These are phyloP conservation scores for Lactifluus rugatus DNA, from an alignment of 768 basidiomycete genomes.

Conservation along the genomic window DNA sequence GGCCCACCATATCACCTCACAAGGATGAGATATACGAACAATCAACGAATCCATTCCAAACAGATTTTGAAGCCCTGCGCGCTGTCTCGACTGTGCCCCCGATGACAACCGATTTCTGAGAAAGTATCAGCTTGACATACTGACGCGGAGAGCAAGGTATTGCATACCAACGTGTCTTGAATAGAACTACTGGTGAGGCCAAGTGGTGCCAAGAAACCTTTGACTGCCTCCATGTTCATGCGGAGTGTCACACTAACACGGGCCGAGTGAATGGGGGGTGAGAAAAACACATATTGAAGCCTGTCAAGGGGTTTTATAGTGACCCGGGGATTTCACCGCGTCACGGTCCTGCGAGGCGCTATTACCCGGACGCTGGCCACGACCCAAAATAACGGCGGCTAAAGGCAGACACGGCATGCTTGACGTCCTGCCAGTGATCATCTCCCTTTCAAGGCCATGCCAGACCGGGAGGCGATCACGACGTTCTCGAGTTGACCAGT, in stretches of 20 bases:
- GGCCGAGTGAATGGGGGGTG: too few species aligned
- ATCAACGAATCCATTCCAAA: slow-evolving; percentile 85
- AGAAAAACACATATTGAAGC: background rate
- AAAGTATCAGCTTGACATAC: slow-evolving; percentile 1
- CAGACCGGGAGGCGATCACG: slow-evolving; percentile 1
- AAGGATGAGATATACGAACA: slow-evolving; percentile 41
- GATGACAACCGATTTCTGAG: slow-evolving; percentile 83
- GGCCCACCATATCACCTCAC: background rate
- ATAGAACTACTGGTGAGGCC: slow-evolving; percentile 58
- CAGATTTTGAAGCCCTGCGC: slow-evolving; percentile 67
- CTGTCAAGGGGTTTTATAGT: slow-evolving; percentile 13
- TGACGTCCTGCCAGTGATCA: too few species aligned
- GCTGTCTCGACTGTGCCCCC: slow-evolving; percentile 85
- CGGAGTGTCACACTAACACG: too few species aligned
- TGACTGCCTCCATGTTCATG: slow-evolving; percentile 54
- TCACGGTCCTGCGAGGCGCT: too few species aligned
- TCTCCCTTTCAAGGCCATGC: background rate
- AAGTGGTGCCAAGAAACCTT: slow-evolving; percentile 51
- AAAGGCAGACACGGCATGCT: background rate
- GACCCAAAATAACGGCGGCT: background rate
- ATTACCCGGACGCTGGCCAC: background rate
- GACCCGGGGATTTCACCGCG: too few species aligned
- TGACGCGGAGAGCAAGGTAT: background rate
- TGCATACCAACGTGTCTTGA: slow-evolving; percentile 66
- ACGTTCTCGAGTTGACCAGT: background rate